These are phyloP conservation scores for Helminthosporium solani DNA, from an alignment of 2,329 filamentous ascomycete genomes.

Conservation along the genomic window DNA sequence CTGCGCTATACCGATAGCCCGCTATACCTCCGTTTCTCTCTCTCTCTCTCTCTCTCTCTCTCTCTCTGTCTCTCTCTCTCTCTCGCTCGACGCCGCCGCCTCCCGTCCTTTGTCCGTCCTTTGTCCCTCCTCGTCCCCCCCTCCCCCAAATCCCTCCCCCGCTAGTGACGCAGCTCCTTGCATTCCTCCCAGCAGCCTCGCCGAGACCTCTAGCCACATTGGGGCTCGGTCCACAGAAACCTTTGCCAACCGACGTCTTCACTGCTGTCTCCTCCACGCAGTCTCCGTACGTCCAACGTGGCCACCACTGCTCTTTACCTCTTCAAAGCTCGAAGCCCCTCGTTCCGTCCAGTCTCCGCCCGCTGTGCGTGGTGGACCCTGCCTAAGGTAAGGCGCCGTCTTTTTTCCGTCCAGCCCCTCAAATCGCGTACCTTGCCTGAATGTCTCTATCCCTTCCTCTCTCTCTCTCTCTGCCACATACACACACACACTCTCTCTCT, in stretches of 20 bases:
- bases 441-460: slow-evolving; percentile 1
- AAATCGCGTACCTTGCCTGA: slow-evolving; percentile 1
- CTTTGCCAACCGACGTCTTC: slow-evolving; percentile 22
- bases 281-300: slow-evolving; percentile 23
- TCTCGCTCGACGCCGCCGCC: not conserved
- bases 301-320: slow-evolving; percentile 21
- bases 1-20: not conserved
- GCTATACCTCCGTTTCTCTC: not conserved
- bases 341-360: slow-evolving; percentile 20
- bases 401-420: slow-evolving; percentile 14
- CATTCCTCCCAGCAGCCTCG: slow-evolving; percentile 16
- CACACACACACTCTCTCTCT: too few species aligned
- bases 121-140: slow-evolving; percentile 6
- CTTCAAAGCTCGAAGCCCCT: slow-evolving; percentile 21
- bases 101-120: slow-evolving; percentile 1
- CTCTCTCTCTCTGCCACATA: too few species aligned
- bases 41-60: not conserved
- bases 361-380: slow-evolving; percentile 24
- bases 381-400: slow-evolving; percentile 29
- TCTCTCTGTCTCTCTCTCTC: not conserved
- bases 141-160: too few species aligned
- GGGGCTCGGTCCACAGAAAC: slow-evolving; percentile 19
- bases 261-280: slow-evolving; percentile 30
- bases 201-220: slow-evolving; percentile 26
- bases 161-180: slow-evolving; percentile 14